phyloP scores from a whole-genome alignment of 2,329 filamentous ascomycete genomes.

The Calonectria henricotiae region DNA sequence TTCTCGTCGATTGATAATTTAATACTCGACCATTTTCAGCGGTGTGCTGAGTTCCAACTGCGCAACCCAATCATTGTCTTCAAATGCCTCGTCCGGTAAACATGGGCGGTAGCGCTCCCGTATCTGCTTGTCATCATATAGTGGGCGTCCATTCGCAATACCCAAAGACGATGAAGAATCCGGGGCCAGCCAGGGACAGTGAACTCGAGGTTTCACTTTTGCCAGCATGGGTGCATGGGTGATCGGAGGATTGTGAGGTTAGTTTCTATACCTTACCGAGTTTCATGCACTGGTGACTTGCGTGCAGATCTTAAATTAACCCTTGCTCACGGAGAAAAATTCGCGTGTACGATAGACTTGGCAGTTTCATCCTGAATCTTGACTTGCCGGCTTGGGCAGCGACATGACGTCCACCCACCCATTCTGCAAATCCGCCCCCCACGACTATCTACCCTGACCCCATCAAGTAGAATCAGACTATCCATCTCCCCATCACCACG shows the following conservation, averaged over 20 bases:
- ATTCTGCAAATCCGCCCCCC: conserved; percentile 64
- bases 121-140: conserved; percentile 62
- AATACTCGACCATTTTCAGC: conserved; percentile 65
- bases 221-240: not conserved
- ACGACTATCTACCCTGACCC: conserved; percentile 70
- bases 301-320: too few relatives aligned
- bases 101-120: conserved; percentile 73
- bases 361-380: not conserved
- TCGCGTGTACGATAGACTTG: not conserved
- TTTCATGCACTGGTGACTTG: too few relatives aligned
- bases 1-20: conserved; percentile 59
- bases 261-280: not conserved
- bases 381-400: conserved; percentile 52
- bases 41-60: conserved; percentile 70
- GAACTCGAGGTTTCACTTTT: not conserved
- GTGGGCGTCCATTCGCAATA: too few relatives aligned
- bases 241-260: not conserved
- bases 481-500: conserved; percentile 61
- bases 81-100: conserved; percentile 60
- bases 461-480: conserved; percentile 67
- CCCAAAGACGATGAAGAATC: too few relatives aligned
- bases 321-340: not conserved
- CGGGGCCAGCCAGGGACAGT: not conserved
- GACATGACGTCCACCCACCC: conserved; percentile 66
- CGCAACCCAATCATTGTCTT: conserved; percentile 70